phyloP scores from a whole-genome alignment of 2,329 filamentous ascomycete species.

The Xenoacremonium recifei region DNA sequence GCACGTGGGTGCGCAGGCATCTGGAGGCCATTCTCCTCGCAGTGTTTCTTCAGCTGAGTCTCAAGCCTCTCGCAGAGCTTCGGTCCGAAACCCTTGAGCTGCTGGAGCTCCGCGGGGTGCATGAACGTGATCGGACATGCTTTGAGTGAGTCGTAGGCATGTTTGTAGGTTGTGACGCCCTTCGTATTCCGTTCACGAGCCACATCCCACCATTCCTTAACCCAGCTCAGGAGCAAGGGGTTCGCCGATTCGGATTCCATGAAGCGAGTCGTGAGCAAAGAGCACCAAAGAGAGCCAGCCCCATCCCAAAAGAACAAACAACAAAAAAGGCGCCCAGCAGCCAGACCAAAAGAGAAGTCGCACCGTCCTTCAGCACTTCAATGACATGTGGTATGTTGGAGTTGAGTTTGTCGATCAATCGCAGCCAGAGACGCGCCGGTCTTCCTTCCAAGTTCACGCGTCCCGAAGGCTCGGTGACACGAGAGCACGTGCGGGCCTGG shows the following conservation, averaged over 20 bases:
- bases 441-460: conserved; percentile 1
- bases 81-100: conserved; percentile 71
- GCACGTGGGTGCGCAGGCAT: conserved; percentile 60
- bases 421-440: too few species aligned
- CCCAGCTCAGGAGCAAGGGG: conserved; percentile 68
- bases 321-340: too few species aligned
- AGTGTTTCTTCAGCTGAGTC: conserved; percentile 58
- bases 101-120: conserved; percentile 71
- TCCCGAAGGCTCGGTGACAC: conserved; percentile 13
- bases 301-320: conserved; percentile 1
- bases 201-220: conserved; percentile 73
- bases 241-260: conserved; percentile 58
- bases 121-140: conserved; percentile 68
- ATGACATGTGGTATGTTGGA: too few species aligned
- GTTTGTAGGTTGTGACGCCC: conserved; percentile 68
- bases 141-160: conserved; percentile 75
- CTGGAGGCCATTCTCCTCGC: conserved; percentile 63
- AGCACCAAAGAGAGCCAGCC: not conserved
- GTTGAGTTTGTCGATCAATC: too few species aligned
- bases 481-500: conserved; percentile 23
- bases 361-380: too few species aligned
- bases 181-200: conserved; percentile 70
- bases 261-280: conserved; percentile 1
- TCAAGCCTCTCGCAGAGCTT: conserved; percentile 70
- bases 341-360: too few species aligned